phyloP scores from a whole-genome alignment of 2,329 filamentous ascomycete genomes.

The Colletotrichum zoysiae region DNA sequence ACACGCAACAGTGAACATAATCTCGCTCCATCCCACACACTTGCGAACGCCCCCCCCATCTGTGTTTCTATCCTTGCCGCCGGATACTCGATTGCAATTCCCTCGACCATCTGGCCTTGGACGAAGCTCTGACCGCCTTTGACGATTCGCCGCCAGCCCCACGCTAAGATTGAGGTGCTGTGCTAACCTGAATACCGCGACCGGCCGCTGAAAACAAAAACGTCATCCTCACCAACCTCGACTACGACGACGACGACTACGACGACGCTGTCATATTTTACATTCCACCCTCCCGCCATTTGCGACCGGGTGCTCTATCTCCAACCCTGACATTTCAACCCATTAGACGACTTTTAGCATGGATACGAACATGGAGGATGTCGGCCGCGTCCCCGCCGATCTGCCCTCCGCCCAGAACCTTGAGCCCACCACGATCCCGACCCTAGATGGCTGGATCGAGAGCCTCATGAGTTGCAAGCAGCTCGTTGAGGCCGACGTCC shows the following conservation, averaged over 20 bases:
- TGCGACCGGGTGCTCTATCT: conserved; percentile 34
- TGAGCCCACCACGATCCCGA: conserved; percentile 91
- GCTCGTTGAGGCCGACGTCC: conserved; percentile 92
- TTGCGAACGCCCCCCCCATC: conserved; percentile 18
- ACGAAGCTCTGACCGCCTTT: conserved; percentile 42
- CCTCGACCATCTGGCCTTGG: conserved; percentile 27
- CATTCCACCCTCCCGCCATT: conserved; percentile 38
- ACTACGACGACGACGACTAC: conserved; percentile 17
- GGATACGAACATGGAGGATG: conserved; percentile 99
- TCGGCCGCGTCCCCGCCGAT: conserved; percentile 85
- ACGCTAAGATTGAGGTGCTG: conserved; percentile 41
- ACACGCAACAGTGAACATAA: conserved; percentile 32
- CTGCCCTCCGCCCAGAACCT: conserved; percentile 74
- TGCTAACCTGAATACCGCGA: conserved; percentile 40
- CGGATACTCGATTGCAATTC: conserved; percentile 23
- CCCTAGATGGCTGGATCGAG: conserved; percentile 98
- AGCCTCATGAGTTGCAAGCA: conserved; percentile 99
- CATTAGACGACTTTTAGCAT: conserved; percentile 60
- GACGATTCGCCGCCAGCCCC: conserved; percentile 41
- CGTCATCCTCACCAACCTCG: conserved; percentile 35
- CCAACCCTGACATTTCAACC: conserved; percentile 8
- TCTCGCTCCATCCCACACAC: conserved; percentile 33
- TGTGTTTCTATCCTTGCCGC: conserved; percentile 12
- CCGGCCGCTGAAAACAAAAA: conserved; percentile 38
- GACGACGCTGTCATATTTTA: conserved; percentile 35